These are phyloP conservation scores for Colletotrichum destructivum DNA, from an alignment of 2,329 filamentous ascomycete species.

Conservation along the genomic window DNA sequence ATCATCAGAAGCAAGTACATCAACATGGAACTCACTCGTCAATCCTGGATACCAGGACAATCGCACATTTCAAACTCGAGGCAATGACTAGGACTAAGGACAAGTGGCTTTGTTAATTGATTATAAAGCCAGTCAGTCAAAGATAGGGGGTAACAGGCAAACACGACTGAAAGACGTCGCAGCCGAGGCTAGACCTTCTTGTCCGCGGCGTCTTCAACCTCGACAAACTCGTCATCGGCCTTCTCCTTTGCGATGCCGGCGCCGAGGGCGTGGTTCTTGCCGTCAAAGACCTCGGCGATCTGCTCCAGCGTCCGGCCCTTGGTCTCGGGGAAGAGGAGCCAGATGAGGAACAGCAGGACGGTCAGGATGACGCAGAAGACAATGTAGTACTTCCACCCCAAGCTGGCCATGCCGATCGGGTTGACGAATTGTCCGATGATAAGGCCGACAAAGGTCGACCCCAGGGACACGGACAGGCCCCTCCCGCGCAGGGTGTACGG, in stretches of 20 bases:
- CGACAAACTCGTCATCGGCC: slow-evolving; percentile 24
- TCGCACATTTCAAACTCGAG: too few relatives aligned
- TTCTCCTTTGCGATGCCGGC: background rate
- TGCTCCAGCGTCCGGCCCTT: slow-evolving; percentile 46
- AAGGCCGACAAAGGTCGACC: slow-evolving; percentile 48
- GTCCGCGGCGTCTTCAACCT: slow-evolving; percentile 23
- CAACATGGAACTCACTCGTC: too few relatives aligned
- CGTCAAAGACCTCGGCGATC: slow-evolving; percentile 43
- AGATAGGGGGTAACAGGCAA: too few relatives aligned
- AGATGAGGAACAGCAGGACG: slow-evolving; percentile 43
- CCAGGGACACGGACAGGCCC: slow-evolving; percentile 40
- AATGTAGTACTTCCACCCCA: slow-evolving; percentile 47
- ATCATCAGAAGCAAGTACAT: too few relatives aligned
- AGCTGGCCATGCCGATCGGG: slow-evolving; percentile 57
- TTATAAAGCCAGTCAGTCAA: too few relatives aligned
- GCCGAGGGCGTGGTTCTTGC: slow-evolving; percentile 30
- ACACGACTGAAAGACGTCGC: too few relatives aligned
- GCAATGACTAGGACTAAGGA: too few relatives aligned
- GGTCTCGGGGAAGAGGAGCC: slow-evolving; percentile 49
- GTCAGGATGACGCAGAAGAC: slow-evolving; percentile 44
- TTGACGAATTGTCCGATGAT: slow-evolving; percentile 57
- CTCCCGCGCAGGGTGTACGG: slow-evolving; percentile 43
- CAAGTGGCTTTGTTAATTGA: too few relatives aligned
- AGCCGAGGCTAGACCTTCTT: slow-evolving; percentile 9
- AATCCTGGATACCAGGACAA: too few relatives aligned